These are phyloP conservation scores for Venturia nashicola DNA, from an alignment of 2,329 filamentous ascomycete species.

Conservation along the genomic window DNA sequence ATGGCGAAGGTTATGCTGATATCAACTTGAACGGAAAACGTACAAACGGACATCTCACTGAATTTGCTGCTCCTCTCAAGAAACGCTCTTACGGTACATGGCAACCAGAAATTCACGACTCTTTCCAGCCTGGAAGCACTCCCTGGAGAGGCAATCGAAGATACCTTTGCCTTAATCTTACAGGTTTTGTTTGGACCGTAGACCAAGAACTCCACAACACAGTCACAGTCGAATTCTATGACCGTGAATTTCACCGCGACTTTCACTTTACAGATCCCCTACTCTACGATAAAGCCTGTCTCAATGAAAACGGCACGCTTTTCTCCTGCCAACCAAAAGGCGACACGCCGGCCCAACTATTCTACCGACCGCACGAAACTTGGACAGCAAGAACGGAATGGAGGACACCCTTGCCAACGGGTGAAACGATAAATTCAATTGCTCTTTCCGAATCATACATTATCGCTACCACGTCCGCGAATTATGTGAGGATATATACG, in stretches of 20 bases:
- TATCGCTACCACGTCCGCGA: constrained; percentile 72
- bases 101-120: constrained; percentile 60
- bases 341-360: constrained; percentile 60
- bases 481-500: constrained; percentile 87
- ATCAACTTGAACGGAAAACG: constrained; percentile 54
- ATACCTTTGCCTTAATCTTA: constrained; percentile 85
- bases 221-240: constrained; percentile 94
- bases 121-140: constrained; percentile 90
- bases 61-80: constrained; percentile 15
- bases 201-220: constrained; percentile 85
- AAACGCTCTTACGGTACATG: constrained; percentile 21
- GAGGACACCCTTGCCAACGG: constrained; percentile 73
- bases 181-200: constrained; percentile 93
- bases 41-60: constrained; percentile 36
- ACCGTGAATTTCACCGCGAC: constrained; percentile 80
- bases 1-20: constrained; percentile 73
- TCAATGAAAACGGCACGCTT: constrained; percentile 70
- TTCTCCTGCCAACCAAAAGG: constrained; percentile 62
- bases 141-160: constrained; percentile 91
- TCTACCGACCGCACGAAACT: constrained; percentile 92
- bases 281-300: constrained; percentile 88
- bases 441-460: constrained; percentile 85
- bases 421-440: constrained; percentile 79
- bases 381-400: constrained; percentile 89
- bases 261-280: constrained; percentile 98